Conservation (phyloP, 345 rosid genomes). For the Boechera divaricarpa region DNA sequence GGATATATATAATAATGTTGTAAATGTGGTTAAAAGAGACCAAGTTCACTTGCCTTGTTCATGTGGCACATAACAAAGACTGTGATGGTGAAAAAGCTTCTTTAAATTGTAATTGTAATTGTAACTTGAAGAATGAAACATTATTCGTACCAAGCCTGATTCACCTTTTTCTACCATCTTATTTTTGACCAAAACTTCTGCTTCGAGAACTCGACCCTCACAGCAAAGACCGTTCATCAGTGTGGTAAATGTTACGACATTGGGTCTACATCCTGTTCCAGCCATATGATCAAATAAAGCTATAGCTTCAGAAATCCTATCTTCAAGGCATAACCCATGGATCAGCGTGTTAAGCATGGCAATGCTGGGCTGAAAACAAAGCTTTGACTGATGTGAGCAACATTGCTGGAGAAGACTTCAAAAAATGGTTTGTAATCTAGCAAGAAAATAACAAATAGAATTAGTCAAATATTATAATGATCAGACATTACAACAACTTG, state of each 20-base stretch:
- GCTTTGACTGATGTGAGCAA: background rate
- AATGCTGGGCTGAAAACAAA: background rate
- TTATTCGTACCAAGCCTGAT: too few species aligned
- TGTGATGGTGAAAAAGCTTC: background rate
- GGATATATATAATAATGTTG: background rate
- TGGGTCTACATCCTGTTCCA: slow-evolving; percentile 1
- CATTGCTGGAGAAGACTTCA: too few species aligned
- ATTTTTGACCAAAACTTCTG: background rate
- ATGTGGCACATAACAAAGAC: background rate
- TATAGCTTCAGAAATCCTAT: background rate
- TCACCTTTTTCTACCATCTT: slow-evolving; percentile 7
- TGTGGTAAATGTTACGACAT: background rate
- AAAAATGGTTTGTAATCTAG: too few species aligned
- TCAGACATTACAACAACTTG: too few species aligned
- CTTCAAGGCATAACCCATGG: slow-evolving; percentile 3
- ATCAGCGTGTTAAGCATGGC: background rate
- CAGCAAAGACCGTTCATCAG: slow-evolving; percentile 4
- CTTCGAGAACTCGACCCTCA: background rate
- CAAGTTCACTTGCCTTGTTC: slow-evolving; percentile 3
- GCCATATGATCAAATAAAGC: slow-evolving; percentile 17
- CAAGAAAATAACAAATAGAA: too few species aligned
- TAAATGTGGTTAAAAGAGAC: slow-evolving; percentile 16
- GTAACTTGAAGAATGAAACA: background rate
- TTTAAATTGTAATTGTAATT: background rate
- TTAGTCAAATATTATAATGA: too few species aligned